Base-by-base conservation (phyloP, 2,329 filamentous ascomycete genomes). In the Chrysoporthe cubensis region DNA sequence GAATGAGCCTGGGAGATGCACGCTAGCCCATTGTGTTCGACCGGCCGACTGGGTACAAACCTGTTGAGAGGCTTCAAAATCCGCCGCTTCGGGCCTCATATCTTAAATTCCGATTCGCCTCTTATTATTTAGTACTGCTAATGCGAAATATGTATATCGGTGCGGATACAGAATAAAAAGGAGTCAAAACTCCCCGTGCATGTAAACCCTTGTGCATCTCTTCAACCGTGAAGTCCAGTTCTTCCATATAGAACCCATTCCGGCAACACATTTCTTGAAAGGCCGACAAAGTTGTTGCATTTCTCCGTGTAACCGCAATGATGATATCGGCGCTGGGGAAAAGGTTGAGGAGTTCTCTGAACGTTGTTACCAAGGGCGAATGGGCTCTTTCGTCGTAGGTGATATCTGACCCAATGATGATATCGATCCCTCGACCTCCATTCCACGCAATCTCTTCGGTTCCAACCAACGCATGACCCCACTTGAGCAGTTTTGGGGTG, bases 341-440 rank as follows among this genome's bases (percentile, higher is more conserved):
- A 65, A 88, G 74, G 1, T 80, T 80, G 61, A 91, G 86, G 14
- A 93, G 79, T 62, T 90, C 85, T 43, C 83, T 79, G 63, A 94
- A 76, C 3, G 91, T 93, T 3, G 82, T 84, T 2, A 92, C 82
- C 34, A 95, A 81, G 1, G 87, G 81, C 0, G 88, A 86, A 62
- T 91, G 88, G 54, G 87, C 83, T 46, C 81, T 81, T 69, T 82
- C 82, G 75, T 95, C 91, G 77, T 94, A 95, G 0, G 90, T 94
- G 77, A 95, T 86, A 76, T 95, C 92, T 44, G 92, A 91, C 4
- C 91, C 92, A 40, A 95, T 78, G 2, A 94, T 84, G 4, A 92
- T 78, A 75, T 94, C 90, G 57, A 88, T 76, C 2, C 75, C 72
- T 4, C 75, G 74, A 21, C 81, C 81, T 26, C 79, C 80, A 71